Evolutionary conservation across 345 rosid genomes (phyloP), one percentile per base, ranked within the genome.

Genomic region (Arabis alpina): DNA sequence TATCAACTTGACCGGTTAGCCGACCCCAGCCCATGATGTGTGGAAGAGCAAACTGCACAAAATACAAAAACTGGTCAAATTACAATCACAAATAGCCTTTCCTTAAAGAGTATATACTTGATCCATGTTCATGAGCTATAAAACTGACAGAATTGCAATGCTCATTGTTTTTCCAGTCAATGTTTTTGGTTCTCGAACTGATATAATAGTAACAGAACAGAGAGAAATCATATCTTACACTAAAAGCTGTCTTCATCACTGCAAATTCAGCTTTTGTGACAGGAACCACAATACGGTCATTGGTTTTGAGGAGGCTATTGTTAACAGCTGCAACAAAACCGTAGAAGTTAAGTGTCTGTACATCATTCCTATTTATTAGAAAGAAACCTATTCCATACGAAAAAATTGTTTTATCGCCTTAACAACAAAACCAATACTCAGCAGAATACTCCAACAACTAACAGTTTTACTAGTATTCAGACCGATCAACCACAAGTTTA

Each of bases 11-110:
- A 59, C 62, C 76, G 3, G 82, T 89, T 77, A 85, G 64, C 37
- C 82, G 73, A 76, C 80, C 86, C 99, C 99, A 94, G 12, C 96
- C 99, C 79, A 94, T 79, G 81, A 94, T 83, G 77, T 89, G 92
- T 28, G 99, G 98, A 84, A 94, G 80, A 7, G 81, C 93, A 83
- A 84, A 91, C 99, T 94, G 91, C 83, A 81, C 19, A 54, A 55
- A 39, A 45, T 30, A 70, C 41, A 57, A 69, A 54, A 64, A 54
- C 62, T 19, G 28, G 54, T 61, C 12, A 53, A 54, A 40, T 19
- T 30, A 50, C 7, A 15, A 47, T 4, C 53, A 55, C 55, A 47
- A 43, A 44, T 4, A 58, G 2, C 48, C 16, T 15, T 44, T 40
- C 16, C 64, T 39, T 37, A 5, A 43, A 39, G 6, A 24, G 11